Evolutionary conservation across 371 early-diverging fungal genomes (phyloP).

Genomic region (Nosema muscidifuracis): DNA sequence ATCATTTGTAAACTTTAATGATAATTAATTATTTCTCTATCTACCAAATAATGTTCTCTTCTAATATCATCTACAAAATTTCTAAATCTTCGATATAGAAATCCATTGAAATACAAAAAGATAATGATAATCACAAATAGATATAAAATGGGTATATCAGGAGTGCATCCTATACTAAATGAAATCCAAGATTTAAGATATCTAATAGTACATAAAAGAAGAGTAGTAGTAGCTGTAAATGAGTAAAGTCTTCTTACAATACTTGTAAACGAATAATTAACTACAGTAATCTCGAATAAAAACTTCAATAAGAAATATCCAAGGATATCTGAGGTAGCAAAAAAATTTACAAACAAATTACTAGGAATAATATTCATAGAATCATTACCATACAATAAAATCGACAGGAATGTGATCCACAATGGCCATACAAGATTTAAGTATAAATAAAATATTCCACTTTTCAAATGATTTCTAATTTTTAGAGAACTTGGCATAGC

Average conservation of each 20-base stretch:
- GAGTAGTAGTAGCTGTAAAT: background rate
- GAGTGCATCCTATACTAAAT: background rate
- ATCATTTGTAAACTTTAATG: background rate
- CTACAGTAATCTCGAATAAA: background rate
- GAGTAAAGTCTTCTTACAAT: background rate
- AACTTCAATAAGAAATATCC: background rate
- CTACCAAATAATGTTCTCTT: background rate
- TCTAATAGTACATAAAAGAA: background rate
- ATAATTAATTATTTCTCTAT: background rate
- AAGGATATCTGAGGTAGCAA: background rate
- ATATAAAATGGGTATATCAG: background rate
- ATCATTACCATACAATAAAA: background rate
- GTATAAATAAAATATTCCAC: background rate
- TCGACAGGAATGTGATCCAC: background rate
- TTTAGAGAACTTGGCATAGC: background rate
- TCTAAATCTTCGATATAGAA: background rate
- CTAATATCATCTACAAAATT: background rate
- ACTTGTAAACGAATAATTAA: background rate
- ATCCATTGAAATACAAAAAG: background rate
- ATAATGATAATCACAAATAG: background rate
- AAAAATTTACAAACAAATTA: background rate
- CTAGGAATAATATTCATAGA: background rate
- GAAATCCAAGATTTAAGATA: background rate
- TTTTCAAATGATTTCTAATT: background rate
- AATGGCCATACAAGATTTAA: background rate